Evolutionary conservation across 1,139 yeast species (phyloP).

Genomic region (Saccharomycopsis hybrid): DNA sequence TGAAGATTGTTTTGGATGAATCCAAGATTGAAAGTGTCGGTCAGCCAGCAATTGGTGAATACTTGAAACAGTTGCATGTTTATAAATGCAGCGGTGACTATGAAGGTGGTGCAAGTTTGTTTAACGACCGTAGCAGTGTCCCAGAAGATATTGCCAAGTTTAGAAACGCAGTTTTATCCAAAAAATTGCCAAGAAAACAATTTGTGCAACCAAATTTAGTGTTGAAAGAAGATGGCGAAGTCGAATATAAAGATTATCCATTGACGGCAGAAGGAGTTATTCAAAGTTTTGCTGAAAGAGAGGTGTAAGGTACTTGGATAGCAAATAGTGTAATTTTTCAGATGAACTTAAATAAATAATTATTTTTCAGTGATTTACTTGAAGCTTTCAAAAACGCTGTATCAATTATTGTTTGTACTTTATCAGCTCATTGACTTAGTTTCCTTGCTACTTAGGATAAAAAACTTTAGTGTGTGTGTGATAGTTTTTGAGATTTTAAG

Average conservation of each 20-base stretch:
- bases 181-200: constrained; percentile 78
- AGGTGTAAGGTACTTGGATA: constrained; percentile 25
- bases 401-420: too few species aligned
- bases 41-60: constrained; percentile 66
- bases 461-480: too few species aligned
- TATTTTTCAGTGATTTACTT: too few species aligned
- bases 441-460: too few species aligned
- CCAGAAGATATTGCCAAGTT: constrained; percentile 54
- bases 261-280: constrained; percentile 75
- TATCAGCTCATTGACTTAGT: too few species aligned
- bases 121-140: constrained; percentile 60
- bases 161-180: constrained; percentile 60
- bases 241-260: constrained; percentile 62
- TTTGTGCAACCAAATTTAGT: constrained; percentile 68
- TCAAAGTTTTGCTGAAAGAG: constrained; percentile 67
- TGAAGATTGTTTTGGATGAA: constrained; percentile 52
- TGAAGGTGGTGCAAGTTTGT: constrained; percentile 55
- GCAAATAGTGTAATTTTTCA: too few species aligned
- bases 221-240: constrained; percentile 31
- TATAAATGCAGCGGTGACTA: constrained; percentile 75
- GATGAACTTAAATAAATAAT: too few species aligned
- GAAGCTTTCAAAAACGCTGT: too few species aligned
- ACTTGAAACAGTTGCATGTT: constrained; percentile 64
- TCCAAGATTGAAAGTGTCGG: constrained; percentile 61
- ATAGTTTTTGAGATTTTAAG: too few species aligned